A percentile compares a stretch with the other conserved stretches of the same genome.
phyloP scores from a whole-genome alignment of 495 filamentous ascomycete species.

The Bathelium albidoporum region DNA sequence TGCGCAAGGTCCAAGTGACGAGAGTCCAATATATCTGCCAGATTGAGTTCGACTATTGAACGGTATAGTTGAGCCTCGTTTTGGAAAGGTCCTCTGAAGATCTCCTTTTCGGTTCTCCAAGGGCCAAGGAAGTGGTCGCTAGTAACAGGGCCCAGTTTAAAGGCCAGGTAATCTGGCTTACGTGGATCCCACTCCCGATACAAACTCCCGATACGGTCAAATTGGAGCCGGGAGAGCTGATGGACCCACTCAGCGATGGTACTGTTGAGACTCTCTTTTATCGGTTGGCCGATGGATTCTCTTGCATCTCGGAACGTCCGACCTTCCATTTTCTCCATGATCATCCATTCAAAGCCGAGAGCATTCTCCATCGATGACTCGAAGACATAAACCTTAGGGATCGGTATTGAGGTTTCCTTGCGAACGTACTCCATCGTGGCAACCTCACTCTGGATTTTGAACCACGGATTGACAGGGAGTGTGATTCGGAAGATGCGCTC shows the following conservation, averaged over 20 bases:
- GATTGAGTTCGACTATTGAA: neutral
- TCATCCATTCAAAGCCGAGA: conserved; percentile 50
- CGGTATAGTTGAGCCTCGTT: neutral
- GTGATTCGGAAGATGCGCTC: conserved; percentile 38
- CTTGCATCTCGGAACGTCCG: neutral
- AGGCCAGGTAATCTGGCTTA: neutral
- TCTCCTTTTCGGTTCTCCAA: neutral
- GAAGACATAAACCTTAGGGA: conserved; percentile 40
- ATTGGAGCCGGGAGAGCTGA: conserved; percentile 1
- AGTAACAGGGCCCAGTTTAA: neutral
- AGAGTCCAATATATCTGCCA: neutral
- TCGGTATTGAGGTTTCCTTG: conserved; percentile 39
- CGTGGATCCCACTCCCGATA: neutral
- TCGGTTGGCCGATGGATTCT: neutral
- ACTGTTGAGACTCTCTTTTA: neutral
- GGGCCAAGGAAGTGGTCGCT: neutral
- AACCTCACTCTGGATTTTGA: conserved; percentile 46
- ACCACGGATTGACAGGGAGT: conserved; percentile 43
- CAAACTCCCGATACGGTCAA: neutral
- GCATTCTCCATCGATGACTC: conserved; percentile 37
- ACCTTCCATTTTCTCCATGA: conserved; percentile 38
- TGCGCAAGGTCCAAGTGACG: neutral
- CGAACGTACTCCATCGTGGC: conserved; percentile 42
- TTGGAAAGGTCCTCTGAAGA: conserved; percentile 2
- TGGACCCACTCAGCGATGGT: neutral